These are phyloP conservation scores for Dothideomycetidae sp. DNA, from an alignment of 2,329 filamentous ascomycete genomes.

Conservation along the genomic window DNA sequence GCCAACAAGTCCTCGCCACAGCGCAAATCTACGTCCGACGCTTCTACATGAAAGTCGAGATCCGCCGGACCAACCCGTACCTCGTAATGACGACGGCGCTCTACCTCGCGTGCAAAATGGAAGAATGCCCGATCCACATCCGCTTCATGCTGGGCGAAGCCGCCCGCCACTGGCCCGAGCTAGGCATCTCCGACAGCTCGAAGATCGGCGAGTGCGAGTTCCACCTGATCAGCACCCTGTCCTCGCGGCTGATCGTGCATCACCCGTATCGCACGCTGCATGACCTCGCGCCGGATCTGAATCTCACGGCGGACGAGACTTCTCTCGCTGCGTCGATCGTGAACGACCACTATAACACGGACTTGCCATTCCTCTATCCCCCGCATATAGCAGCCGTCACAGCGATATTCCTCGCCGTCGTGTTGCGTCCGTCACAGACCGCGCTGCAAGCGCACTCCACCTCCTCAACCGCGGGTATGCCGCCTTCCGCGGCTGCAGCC, in stretches of 20 bases:
- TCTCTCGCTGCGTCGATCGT: slow-evolving; percentile 68
- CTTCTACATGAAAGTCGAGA: slow-evolving; percentile 83
- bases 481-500: slow-evolving; percentile 15
- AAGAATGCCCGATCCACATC: slow-evolving; percentile 94
- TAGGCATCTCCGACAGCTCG: slow-evolving; percentile 60
- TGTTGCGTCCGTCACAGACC: slow-evolving; percentile 53
- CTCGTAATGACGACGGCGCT: slow-evolving; percentile 84
- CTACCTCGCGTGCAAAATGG: slow-evolving; percentile 95
- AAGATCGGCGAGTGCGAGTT: slow-evolving; percentile 92
- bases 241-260: slow-evolving; percentile 75
- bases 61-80: slow-evolving; percentile 85
- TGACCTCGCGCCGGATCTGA: slow-evolving; percentile 54
- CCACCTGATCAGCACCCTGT: slow-evolving; percentile 79
- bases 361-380: slow-evolving; percentile 70
- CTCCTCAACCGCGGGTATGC: slow-evolving; percentile 13
- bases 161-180: slow-evolving; percentile 70
- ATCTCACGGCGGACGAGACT: slow-evolving; percentile 62
- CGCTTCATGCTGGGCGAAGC: slow-evolving; percentile 78
- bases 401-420: slow-evolving; percentile 69
- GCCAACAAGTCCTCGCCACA: slow-evolving; percentile 86
- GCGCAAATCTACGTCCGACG: slow-evolving; percentile 90
- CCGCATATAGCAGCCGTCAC: slow-evolving; percentile 85
- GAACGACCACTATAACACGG: slow-evolving; percentile 87
- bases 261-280: slow-evolving; percentile 76
- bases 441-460: slow-evolving; percentile 31